Conservation (phyloP, 805 yeast species). For the Barnettozyma wickerhamii region DNA sequence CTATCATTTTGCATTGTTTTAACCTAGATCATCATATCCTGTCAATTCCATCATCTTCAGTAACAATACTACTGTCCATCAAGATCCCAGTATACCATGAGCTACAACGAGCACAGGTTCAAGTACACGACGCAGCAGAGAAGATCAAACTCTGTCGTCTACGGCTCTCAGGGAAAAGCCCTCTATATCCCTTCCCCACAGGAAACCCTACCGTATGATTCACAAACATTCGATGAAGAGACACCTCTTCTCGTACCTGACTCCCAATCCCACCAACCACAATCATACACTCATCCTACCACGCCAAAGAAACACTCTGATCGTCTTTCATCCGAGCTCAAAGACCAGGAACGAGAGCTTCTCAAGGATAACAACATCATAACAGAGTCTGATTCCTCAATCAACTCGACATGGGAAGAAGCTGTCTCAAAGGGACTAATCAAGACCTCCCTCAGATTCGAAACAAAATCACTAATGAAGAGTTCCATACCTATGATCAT, state of each 20-base stretch:
- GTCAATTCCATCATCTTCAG: not conserved
- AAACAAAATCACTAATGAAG: conserved; percentile 15
- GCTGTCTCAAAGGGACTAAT: conserved; percentile 22
- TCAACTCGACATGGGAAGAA: conserved; percentile 23
- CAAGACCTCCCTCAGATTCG: conserved; percentile 18
- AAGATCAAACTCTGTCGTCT: conserved; percentile 22
- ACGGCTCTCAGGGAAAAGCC: conserved; percentile 24
- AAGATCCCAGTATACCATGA: conserved; percentile 1
- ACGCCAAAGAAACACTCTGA: not conserved
- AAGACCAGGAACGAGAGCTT: conserved; percentile 21
- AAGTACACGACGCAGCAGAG: conserved; percentile 22
- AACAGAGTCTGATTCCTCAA: conserved; percentile 12
- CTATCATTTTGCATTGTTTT: too few relatives aligned
- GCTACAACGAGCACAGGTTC: conserved; percentile 18
- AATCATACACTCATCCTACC: not conserved
- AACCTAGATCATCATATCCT: too few relatives aligned
- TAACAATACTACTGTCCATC: too few relatives aligned
- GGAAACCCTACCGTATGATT: conserved; percentile 1
- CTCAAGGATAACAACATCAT: conserved; percentile 18
- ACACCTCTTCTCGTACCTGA: conserved; percentile 10
- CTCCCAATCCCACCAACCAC: not conserved
- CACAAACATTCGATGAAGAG: conserved; percentile 3
- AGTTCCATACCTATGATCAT: conserved; percentile 24
- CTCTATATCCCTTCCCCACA: conserved; percentile 19
- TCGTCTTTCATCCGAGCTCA: conserved; percentile 10